Evolutionary conservation across 2,329 filamentous ascomycete genomes (phyloP).

Genomic region (Lanzia echinophila): DNA sequence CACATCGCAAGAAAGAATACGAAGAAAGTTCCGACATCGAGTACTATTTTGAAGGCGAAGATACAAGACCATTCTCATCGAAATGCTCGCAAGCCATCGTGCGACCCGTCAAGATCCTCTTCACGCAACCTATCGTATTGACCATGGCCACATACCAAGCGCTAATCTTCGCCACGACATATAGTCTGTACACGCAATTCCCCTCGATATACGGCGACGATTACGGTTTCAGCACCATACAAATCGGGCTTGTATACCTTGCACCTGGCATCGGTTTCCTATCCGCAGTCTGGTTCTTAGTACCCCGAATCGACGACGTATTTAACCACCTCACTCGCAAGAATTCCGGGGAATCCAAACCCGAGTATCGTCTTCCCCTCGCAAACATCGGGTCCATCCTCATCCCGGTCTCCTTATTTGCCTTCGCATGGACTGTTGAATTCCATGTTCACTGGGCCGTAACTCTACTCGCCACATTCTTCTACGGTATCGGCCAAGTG

Average conservation of each 20-base stretch:
- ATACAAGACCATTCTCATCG: conserved; percentile 26
- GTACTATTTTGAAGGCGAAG: conserved; percentile 39
- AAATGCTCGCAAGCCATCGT: conserved; percentile 32
- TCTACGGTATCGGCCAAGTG: conserved; percentile 44
- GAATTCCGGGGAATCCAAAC: conserved; percentile 35
- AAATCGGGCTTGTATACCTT: conserved; percentile 40
- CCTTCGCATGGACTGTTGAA: conserved; percentile 53
- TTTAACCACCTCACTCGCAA: conserved; percentile 39
- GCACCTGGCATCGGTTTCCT: conserved; percentile 36
- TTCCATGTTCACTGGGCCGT: conserved; percentile 49
- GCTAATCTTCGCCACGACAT: conserved; percentile 46
- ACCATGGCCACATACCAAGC: conserved; percentile 45
- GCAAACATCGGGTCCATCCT: conserved; percentile 44
- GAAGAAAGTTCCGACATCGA: conserved; percentile 46
- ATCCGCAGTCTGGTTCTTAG: conserved; percentile 33
- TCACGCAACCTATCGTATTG: conserved; percentile 33
- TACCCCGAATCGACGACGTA: conserved; percentile 37
- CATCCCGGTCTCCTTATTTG: conserved; percentile 52
- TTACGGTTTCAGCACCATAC: conserved; percentile 37
- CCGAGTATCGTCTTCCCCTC: conserved; percentile 36
- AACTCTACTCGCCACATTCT: conserved; percentile 45
- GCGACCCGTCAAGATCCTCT: conserved; percentile 42
- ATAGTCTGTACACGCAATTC: conserved; percentile 42
- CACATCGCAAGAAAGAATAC: conserved; percentile 34
- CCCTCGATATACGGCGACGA: conserved; percentile 41